Base-by-base conservation (phyloP, 495 filamentous ascomycete genomes). In the Aspergillus sclerotioniger region DNA sequence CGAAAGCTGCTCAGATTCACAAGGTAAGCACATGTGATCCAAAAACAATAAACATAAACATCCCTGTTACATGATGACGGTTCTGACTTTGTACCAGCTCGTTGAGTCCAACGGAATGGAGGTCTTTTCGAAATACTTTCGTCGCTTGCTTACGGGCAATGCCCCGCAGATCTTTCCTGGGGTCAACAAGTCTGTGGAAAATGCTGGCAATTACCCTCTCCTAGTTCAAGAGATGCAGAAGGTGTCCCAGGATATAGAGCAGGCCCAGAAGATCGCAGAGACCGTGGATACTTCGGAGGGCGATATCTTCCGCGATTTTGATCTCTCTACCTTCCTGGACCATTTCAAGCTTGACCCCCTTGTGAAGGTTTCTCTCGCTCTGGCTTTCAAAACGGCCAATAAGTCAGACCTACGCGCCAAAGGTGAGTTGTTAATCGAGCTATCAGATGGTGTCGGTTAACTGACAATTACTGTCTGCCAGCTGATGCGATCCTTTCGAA, bases 61-160 rank as follows among this genome's bases (percentile, higher is more conserved):
- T 15, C 6, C 6, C 8, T 55, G 6, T 39, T 25, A 33, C 21
- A 45, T 17, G 7, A 31, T 31, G 32, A 62, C 70, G 28, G 71
- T 44, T 44, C 60, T 60, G 16, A 61, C 52, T 37, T 51, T 20
- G 48, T 57, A 37, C 25, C 63, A 96, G 91, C 84, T 97, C 62
- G 86, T 96, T 69, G 88, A 94, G 81, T 90, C 91, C 60, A 85
- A 94, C 92, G 91, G 90, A 68, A 96, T 96, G 92, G 92, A 96
- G 78, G 91, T 94, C 63, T 96, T 89, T 73, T 82, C 87, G 35
- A 95, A 88, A 77, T 96, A 92, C 73, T 95, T 96, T 74, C 85
- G 88, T 69, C 90, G 92, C 69, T 81, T 96, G 66, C 82, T 97
- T 54, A 87, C 84, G 70, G 83, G 83, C 67, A 96, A 95, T 82